These are phyloP conservation scores for Thielaviopsis populi DNA, from an alignment of 2,329 filamentous ascomycete genomes.

Conservation along the genomic window DNA sequence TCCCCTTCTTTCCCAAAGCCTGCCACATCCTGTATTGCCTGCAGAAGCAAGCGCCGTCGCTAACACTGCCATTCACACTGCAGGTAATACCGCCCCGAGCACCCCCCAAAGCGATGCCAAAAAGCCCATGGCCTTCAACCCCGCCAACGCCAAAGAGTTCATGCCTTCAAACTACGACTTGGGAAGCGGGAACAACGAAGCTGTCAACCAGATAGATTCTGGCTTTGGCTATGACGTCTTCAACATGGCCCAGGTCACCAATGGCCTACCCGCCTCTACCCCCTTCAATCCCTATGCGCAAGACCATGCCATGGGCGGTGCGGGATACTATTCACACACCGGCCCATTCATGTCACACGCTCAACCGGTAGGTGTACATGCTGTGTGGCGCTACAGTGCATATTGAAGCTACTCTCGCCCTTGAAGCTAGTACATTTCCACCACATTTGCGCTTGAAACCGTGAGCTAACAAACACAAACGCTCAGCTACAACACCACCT, in stretches of 20 bases:
- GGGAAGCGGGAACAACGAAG: slow-evolving; percentile 6
- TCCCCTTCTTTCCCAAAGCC: background rate
- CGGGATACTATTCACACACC: slow-evolving; percentile 52
- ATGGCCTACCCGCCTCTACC: slow-evolving; percentile 31
- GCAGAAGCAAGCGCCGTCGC: background rate
- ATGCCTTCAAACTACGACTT: slow-evolving; percentile 27
- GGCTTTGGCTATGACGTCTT: slow-evolving; percentile 43
- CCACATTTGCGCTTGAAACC: background rate
- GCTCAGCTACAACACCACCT: slow-evolving; percentile 70
- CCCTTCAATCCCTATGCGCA: slow-evolving; percentile 66
- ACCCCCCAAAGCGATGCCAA: slow-evolving; percentile 19
- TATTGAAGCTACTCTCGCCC: background rate
- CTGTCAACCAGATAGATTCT: slow-evolving; percentile 13
- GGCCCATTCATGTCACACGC: slow-evolving; percentile 35
- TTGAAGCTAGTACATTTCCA: slow-evolving; percentile 18
- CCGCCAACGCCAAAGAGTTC: slow-evolving; percentile 43
- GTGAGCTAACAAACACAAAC: background rate
- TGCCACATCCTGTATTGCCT: background rate
- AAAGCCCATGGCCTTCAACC: slow-evolving; percentile 34
- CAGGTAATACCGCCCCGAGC: slow-evolving; percentile 14
- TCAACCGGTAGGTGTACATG: slow-evolving; percentile 40
- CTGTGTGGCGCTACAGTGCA: background rate
- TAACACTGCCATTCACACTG: slow-evolving; percentile 10
- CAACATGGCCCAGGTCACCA: slow-evolving; percentile 40
- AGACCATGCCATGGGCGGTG: slow-evolving; percentile 45